phyloP scores from a whole-genome alignment of 2,329 filamentous ascomycete genomes.

The Paracamarosporium sp. region DNA sequence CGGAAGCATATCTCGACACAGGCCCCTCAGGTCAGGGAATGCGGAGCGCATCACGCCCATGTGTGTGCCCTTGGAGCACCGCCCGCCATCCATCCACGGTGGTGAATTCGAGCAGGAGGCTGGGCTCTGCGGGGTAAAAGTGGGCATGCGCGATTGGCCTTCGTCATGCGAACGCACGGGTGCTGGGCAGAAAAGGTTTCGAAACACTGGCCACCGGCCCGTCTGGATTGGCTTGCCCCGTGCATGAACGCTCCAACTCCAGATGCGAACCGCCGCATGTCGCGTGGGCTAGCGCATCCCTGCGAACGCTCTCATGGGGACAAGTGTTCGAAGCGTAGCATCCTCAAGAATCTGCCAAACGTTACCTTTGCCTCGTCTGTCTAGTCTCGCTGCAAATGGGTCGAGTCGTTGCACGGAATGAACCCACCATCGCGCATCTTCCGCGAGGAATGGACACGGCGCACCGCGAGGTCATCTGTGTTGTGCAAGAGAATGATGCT shows the following conservation, averaged over 20 bases:
- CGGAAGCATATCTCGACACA: constrained; percentile 2
- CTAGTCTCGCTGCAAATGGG: background rate
- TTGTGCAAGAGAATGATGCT: constrained; percentile 15
- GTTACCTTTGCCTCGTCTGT: background rate
- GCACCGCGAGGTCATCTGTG: constrained; percentile 28
- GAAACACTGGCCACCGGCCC: constrained; percentile 17
- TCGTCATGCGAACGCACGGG: constrained; percentile 18
- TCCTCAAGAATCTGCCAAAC: background rate
- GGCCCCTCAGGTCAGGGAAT: constrained; percentile 12
- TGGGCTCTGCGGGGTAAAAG: constrained; percentile 19
- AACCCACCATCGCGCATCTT: constrained; percentile 14
- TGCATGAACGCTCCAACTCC: constrained; percentile 25
- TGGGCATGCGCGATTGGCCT: constrained; percentile 15
- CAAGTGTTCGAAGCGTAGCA: constrained; percentile 12
- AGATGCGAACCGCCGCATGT: constrained; percentile 23
- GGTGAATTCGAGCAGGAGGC: background rate
- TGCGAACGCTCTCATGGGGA: constrained; percentile 8
- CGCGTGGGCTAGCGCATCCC: constrained; percentile 21
- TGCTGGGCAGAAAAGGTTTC: constrained; percentile 20
- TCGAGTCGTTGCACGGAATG: constrained; percentile 8
- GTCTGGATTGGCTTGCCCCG: constrained; percentile 18
- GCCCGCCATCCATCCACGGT: no score
- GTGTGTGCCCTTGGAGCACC: no score
- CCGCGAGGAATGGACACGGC: constrained; percentile 8
- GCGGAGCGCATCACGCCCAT: constrained; percentile 10